phyloP scores from a whole-genome alignment of 305 asterid species.

The Withania somnifera region DNA sequence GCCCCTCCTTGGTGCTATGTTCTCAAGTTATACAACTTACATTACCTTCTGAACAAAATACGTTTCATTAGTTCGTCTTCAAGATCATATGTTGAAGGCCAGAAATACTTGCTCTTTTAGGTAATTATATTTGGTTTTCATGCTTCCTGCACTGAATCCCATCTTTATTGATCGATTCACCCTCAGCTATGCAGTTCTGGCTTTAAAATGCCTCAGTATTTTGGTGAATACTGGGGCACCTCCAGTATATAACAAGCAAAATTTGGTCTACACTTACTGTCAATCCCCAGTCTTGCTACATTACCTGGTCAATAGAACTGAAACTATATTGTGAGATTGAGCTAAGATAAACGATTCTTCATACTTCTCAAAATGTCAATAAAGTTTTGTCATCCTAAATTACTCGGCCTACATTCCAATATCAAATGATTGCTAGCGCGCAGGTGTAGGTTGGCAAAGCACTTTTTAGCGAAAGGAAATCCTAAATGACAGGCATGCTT shows the following conservation, averaged over 20 bases:
- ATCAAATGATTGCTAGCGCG: not conserved
- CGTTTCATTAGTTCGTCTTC: not conserved
- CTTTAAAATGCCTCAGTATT: not conserved
- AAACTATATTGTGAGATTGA: not conserved
- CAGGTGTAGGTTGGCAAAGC: not conserved
- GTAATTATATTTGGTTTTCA: not conserved
- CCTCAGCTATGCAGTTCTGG: not conserved
- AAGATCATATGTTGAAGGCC: not conserved
- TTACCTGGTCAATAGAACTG: not conserved
- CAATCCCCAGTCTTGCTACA: not conserved
- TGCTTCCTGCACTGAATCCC: not conserved
- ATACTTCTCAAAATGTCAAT: not conserved
- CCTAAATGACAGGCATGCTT: not conserved
- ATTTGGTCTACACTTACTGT: not conserved
- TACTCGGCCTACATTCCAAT: not conserved
- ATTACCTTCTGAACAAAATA: not conserved
- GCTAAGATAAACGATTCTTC: not conserved
- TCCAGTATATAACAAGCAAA: not conserved
- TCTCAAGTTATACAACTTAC: not conserved
- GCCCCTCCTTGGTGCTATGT: not conserved
- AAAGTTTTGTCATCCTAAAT: not conserved
- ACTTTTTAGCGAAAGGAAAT: not conserved
- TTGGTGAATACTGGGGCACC: not conserved
- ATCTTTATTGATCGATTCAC: not conserved
- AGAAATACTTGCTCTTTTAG: not conserved